Evolutionary conservation across 495 filamentous ascomycete species (phyloP).

Genomic region (Talaromyces stipitatus): DNA sequence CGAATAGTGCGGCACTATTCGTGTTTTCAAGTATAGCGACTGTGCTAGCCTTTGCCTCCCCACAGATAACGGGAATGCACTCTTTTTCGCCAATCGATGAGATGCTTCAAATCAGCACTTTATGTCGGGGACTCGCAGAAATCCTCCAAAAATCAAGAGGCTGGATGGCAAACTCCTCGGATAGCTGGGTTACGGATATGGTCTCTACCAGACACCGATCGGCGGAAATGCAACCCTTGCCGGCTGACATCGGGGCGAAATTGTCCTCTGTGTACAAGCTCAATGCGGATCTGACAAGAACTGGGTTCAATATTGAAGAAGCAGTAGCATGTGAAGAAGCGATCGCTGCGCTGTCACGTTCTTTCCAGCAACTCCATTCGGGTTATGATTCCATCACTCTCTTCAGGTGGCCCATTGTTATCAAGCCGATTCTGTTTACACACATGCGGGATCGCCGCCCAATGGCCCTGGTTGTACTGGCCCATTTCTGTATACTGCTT

Average conservation of each 20-base stretch:
- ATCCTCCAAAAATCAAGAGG: conserved; percentile 1
- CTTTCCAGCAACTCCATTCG: conserved; percentile 1
- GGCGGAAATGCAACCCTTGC: background rate
- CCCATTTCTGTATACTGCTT: conserved; percentile 33
- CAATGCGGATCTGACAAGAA: conserved; percentile 4
- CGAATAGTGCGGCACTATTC: conserved; percentile 44
- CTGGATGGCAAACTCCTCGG: background rate
- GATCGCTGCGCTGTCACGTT: background rate
- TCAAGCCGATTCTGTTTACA: background rate
- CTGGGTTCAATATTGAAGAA: conserved; percentile 4
- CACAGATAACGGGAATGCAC: background rate
- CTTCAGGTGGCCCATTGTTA: conserved; percentile 5
- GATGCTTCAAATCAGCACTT: conserved; percentile 5
- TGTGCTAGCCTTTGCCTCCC: conserved; percentile 14
- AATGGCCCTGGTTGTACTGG: conserved; percentile 32
- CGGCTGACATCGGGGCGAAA: conserved; percentile 4
- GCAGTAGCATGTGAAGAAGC: background rate
- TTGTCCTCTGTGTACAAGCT: conserved; percentile 1
- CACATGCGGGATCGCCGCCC: conserved; percentile 5
- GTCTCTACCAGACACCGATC: background rate
- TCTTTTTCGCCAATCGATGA: conserved; percentile 3
- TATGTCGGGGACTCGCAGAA: conserved; percentile 8
- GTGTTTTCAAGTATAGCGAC: conserved; percentile 45
- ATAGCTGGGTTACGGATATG: conserved; percentile 4
- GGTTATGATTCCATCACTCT: background rate